Conservation (phyloP, 2,329 filamentous ascomycete genomes). For the Fusarium torreyae region DNA sequence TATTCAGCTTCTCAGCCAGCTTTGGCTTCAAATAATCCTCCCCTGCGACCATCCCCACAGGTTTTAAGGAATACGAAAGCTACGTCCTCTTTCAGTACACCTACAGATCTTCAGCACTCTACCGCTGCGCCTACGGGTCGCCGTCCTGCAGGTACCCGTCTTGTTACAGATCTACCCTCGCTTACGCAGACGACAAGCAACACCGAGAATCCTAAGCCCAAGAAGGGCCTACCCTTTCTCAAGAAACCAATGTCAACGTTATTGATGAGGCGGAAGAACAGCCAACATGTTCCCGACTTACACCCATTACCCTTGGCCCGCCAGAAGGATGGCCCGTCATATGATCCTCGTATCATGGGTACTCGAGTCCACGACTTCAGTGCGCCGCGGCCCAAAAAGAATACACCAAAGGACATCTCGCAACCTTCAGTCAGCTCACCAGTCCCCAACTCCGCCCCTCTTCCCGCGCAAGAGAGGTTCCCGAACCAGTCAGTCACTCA, state of each 20-base stretch:
- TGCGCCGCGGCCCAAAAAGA: constrained; percentile 66
- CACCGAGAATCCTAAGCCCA: constrained; percentile 62
- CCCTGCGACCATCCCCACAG: constrained; percentile 45
- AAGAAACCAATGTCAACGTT: constrained; percentile 74
- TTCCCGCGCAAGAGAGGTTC: constrained; percentile 38
- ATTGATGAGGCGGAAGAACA: constrained; percentile 70
- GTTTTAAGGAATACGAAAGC: constrained; percentile 52
- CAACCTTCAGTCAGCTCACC: constrained; percentile 30
- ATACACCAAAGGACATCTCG: constrained; percentile 24
- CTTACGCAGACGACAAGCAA: constrained; percentile 51
- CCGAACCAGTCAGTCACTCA: constrained; percentile 14
- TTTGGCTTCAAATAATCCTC: constrained; percentile 47
- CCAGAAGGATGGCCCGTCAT: constrained; percentile 62
- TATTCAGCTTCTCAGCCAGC: constrained; percentile 39
- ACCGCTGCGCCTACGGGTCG: constrained; percentile 55
- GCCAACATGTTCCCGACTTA: constrained; percentile 63
- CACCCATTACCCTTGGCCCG: constrained; percentile 59
- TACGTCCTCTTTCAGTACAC: constrained; percentile 61
- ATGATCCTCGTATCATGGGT: constrained; percentile 75
- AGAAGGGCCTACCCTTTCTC: constrained; percentile 70
- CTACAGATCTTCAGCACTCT: constrained; percentile 63
- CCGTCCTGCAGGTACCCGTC: constrained; percentile 60
- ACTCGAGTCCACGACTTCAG: constrained; percentile 78
- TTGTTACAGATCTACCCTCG: constrained; percentile 57
- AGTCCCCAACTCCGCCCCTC: constrained; percentile 31